Evolutionary conservation across 2,329 filamentous ascomycete species (phyloP).

Genomic region (Epichloe sp.): DNA sequence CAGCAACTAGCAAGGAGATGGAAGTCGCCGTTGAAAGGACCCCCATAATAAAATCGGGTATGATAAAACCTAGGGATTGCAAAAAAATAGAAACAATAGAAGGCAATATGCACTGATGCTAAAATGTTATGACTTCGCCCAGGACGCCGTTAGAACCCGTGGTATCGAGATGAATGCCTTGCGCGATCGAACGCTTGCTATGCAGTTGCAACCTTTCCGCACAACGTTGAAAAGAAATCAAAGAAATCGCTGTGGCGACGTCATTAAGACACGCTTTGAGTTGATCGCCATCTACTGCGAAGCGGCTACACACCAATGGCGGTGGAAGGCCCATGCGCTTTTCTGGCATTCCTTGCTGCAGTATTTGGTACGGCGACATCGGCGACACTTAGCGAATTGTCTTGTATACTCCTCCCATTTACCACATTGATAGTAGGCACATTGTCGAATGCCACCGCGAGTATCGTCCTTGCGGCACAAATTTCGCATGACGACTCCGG

Average conservation of each 20-base stretch:
- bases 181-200: constrained; percentile 29
- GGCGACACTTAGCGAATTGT: constrained; percentile 94
- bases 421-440: constrained; percentile 94
- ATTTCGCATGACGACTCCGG: constrained; percentile 96
- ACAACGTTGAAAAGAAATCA: constrained; percentile 17
- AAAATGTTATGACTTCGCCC: constrained; percentile 13
- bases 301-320: constrained; percentile 89
- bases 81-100: constrained; percentile 4
- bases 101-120: constrained; percentile 4
- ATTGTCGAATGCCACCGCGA: constrained; percentile 86
- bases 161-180: constrained; percentile 32
- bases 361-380: constrained; percentile 93
- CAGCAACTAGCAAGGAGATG: not conserved
- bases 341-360: constrained; percentile 99
- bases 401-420: constrained; percentile 97
- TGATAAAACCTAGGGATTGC: not conserved
- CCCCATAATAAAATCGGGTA: not conserved
- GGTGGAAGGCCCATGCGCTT: constrained; percentile 94
- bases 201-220: constrained; percentile 22
- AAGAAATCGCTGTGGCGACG: constrained; percentile 7
- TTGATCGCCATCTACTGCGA: constrained; percentile 28
- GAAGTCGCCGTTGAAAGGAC: not conserved
- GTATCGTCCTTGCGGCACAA: constrained; percentile 96
- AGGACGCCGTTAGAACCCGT: constrained; percentile 20
- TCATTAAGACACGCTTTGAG: constrained; percentile 8